Conservation (phyloP, 768 basidiomycete species). For the Psilocybe sp. region DNA sequence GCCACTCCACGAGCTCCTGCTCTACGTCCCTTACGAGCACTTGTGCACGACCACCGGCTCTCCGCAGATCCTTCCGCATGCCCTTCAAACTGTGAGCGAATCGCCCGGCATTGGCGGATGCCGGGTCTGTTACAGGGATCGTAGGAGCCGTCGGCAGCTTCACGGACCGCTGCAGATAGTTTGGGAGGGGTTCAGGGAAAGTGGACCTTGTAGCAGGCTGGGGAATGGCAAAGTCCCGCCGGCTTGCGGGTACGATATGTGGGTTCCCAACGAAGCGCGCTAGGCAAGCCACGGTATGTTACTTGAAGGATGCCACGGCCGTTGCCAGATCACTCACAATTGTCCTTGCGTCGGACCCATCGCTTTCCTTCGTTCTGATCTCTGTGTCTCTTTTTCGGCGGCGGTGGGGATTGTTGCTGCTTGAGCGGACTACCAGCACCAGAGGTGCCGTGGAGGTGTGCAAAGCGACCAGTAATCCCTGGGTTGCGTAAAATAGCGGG, state of each 20-base stretch:
- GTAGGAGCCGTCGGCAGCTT: constrained; percentile 43
- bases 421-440: constrained; percentile 11
- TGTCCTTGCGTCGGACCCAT: constrained; percentile 74
- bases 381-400: constrained; percentile 40
- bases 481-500: constrained; percentile 66
- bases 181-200: constrained; percentile 75
- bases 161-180: constrained; percentile 61
- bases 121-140: constrained; percentile 41
- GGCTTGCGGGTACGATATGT: constrained; percentile 63
- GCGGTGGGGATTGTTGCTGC: constrained; percentile 14
- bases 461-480: constrained; percentile 48
- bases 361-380: constrained; percentile 76
- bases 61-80: constrained; percentile 64
- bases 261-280: constrained; percentile 73
- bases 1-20: constrained; percentile 59
- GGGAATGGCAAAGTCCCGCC: constrained; percentile 48
- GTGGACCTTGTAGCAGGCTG: constrained; percentile 48
- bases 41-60: constrained; percentile 56
- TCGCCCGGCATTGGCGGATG: constrained; percentile 66
- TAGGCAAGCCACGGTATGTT: constrained; percentile 25
- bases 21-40: constrained; percentile 70
- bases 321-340: constrained; percentile 46
- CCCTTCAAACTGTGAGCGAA: constrained; percentile 78
- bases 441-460: constrained; percentile 40
- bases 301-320: not conserved